Percentiles rank a stretch among this genome's conserved stretches.
Conservation (phyloP, 371 early-diverging fungal genomes). For the Capniomyces stellatus region DNA sequence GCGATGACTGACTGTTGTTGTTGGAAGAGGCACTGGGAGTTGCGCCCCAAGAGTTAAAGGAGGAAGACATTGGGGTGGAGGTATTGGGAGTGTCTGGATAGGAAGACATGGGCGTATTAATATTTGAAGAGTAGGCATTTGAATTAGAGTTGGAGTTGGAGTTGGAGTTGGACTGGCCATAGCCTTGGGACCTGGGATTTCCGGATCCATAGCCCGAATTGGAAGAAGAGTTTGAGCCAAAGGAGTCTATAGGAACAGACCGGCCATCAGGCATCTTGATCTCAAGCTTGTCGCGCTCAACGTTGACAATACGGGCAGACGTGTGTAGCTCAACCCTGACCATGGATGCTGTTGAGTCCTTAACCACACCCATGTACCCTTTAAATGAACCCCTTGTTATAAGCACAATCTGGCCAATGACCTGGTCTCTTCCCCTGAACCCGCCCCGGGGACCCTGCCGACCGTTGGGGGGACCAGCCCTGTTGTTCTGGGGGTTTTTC, state of each 20-base stretch:
- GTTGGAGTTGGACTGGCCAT: background rate
- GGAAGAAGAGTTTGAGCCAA: background rate
- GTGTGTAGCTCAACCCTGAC: slow-evolving; percentile 92
- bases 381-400: slow-evolving; percentile 89
- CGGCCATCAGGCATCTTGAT: slow-evolving; percentile 29
- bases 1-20: too few species aligned
- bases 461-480: slow-evolving; percentile 24
- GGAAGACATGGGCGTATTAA: background rate
- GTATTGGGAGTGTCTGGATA: background rate
- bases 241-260: slow-evolving; percentile 6
- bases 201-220: too few species aligned
- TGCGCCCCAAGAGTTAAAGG: too few species aligned
- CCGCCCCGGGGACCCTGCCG: slow-evolving; percentile 50
- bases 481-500: slow-evolving; percentile 21
- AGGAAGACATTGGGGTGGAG: background rate
- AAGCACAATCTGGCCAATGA: slow-evolving; percentile 73
- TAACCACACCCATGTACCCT: slow-evolving; percentile 93
- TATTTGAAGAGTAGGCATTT: background rate
- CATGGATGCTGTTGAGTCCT: slow-evolving; percentile 55
- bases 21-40: too few species aligned
- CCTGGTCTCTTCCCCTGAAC: slow-evolving; percentile 57
- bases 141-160: background rate
- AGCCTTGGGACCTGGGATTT: background rate
- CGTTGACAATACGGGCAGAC: slow-evolving; percentile 53
- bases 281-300: slow-evolving; percentile 53